Evolutionary conservation across 2,329 filamentous ascomycete genomes (phyloP).

Genomic region (Xylaria digitata): DNA sequence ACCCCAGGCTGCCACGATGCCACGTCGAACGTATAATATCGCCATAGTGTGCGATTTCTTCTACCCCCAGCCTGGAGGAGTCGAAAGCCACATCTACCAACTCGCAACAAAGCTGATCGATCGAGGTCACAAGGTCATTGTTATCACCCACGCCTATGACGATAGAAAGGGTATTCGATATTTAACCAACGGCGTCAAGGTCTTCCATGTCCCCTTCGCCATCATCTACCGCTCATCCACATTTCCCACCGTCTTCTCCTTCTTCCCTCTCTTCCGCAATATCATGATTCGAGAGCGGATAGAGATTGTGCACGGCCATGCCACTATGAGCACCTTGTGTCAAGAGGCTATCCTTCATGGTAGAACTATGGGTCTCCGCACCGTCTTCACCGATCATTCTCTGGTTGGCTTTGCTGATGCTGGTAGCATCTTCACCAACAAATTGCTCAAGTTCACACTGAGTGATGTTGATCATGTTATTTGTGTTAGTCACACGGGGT

Average conservation of each 20-base stretch:
- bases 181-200: constrained; percentile 96
- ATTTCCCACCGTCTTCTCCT: constrained; percentile 97
- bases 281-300: constrained; percentile 95
- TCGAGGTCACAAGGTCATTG: constrained; percentile 96
- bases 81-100: constrained; percentile 99
- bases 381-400: constrained; percentile 97
- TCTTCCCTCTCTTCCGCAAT: constrained; percentile 97
- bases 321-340: constrained; percentile 89
- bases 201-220: constrained; percentile 96
- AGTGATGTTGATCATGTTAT: constrained; percentile 99
- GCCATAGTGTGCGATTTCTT: constrained; percentile 99
- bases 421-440: constrained; percentile 95
- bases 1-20: constrained; percentile 55
- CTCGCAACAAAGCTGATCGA: constrained; percentile 96
- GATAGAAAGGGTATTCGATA: constrained; percentile 93
- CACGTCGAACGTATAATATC: constrained; percentile 72
- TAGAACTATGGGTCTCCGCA: constrained; percentile 93
- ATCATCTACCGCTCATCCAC: constrained; percentile 94
- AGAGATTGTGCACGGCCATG: constrained; percentile 98
- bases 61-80: constrained; percentile 95
- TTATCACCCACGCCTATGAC: constrained; percentile 95
- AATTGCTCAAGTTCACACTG: constrained; percentile 92
- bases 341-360: constrained; percentile 96
- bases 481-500: constrained; percentile 98
- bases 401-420: constrained; percentile 98